Base-by-base conservation (phyloP, 768 basidiomycete species). In the Calocera cornea region DNA sequence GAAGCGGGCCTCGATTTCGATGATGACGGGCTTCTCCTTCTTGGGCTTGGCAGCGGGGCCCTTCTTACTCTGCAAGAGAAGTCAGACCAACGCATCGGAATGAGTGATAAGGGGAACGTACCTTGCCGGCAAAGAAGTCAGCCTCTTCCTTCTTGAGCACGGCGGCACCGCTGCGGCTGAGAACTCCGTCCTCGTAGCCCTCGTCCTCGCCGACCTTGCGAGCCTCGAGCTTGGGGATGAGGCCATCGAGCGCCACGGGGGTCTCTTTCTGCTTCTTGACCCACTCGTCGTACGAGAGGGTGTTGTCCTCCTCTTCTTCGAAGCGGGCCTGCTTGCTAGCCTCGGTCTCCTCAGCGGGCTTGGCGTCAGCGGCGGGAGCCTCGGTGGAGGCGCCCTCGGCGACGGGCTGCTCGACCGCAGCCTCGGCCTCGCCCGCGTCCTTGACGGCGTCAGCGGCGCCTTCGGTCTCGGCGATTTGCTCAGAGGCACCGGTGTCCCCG, bases 231-330 rank as follows among this genome's bases (percentile, higher is more conserved):
- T 93, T 91, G 74, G 89, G 90, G 54, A 92, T 77, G 73, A 68
- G 66, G 49, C 77, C 74, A 31, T 44, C 67, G 47, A 72, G 69
- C 50, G 81, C 70, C 29, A 73, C 74, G 0, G 83, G 83, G 74
- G 82, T 83, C 70, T 87, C 86, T 76, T 84, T 86, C 77, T 88
- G 81, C 78, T 92, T 86, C 72, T 92, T 89, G 69, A 90, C 81
- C 80, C 94, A 98, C 76, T 97, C 88, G 64, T 97, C 95, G 75
- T 94, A 83, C 44, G 95, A 95, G 74, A 97, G 84, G 49, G 91
- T 93, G 78, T 93, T 91, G 78, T 95, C 92, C 76, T 93, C 90
- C 74, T 94, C 92, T 72, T 94, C 92, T 22, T 75, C 72, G 77
- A 27, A 38, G 54, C 47, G 70, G 69, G 31, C 67, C 70, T 63